Evolutionary conservation across 2,329 filamentous ascomycete genomes (phyloP).

Genomic region (Fusarium veterinarium): DNA sequence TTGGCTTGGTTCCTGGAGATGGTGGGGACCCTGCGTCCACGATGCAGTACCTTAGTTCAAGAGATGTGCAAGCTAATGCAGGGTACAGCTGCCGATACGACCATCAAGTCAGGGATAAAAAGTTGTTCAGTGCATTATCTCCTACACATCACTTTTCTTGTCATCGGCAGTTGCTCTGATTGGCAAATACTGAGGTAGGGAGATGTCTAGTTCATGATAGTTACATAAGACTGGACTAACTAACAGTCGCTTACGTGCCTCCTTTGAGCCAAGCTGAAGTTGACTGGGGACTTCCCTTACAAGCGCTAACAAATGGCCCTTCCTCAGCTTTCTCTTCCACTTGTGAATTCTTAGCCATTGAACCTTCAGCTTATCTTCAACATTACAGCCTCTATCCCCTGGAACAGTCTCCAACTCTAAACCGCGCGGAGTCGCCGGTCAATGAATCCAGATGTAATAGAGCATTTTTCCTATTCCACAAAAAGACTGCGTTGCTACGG

Average conservation of each 20-base stretch:
- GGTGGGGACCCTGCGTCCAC: conserved; percentile 27
- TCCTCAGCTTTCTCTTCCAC: not conserved
- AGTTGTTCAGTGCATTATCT: not conserved
- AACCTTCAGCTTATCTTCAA: not conserved
- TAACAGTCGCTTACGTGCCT: not conserved
- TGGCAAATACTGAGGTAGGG: conserved; percentile 17
- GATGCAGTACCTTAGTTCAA: not conserved
- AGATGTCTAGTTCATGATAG: conserved; percentile 1
- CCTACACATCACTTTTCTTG: conserved; percentile 3
- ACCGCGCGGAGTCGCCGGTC: conserved; percentile 15
- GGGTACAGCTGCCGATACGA: not conserved
- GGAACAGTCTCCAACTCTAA: not conserved
- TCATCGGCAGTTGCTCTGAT: not conserved
- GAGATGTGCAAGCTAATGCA: conserved; percentile 21
- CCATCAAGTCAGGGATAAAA: conserved; percentile 11
- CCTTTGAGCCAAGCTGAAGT: not conserved
- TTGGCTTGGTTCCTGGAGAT: not conserved
- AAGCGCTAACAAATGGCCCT: not conserved
- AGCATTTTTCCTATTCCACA: conserved; percentile 9
- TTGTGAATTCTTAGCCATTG: conserved; percentile 11
- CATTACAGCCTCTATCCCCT: not conserved
- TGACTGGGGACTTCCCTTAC: not conserved
- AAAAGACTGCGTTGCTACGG: conserved; percentile 33
- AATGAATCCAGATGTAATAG: conserved; percentile 10
- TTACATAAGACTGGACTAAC: not conserved